Conservation (phyloP, 2,329 filamentous ascomycete species). For the Diaporthe sp. region DNA sequence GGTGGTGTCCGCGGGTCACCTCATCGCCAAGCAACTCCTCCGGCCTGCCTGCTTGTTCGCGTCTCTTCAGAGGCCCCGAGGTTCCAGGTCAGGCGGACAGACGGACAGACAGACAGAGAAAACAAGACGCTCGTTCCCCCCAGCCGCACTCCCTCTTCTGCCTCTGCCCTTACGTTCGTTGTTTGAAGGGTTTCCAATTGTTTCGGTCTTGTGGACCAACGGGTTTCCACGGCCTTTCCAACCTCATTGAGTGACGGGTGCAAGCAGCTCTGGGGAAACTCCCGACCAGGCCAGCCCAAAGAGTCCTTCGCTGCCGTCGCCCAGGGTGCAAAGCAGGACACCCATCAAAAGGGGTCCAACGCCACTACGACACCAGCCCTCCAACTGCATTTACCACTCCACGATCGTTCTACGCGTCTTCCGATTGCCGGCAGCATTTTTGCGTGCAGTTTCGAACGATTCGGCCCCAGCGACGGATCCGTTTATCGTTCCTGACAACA, state of each 20-base stretch:
- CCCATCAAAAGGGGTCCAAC: slow-evolving; percentile 24
- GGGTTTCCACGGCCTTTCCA: slow-evolving; percentile 23
- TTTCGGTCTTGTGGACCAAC: slow-evolving; percentile 34
- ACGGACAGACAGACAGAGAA: background rate
- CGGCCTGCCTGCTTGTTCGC: slow-evolving; percentile 25
- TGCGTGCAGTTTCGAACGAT: slow-evolving; percentile 13
- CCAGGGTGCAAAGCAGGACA: slow-evolving; percentile 32
- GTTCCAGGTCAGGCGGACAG: slow-evolving; percentile 21
- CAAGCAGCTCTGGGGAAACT: slow-evolving; percentile 31
- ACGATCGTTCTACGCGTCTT: slow-evolving; percentile 30
- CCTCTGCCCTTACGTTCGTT: slow-evolving; percentile 25
- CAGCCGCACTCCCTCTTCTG: background rate
- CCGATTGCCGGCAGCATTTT: slow-evolving; percentile 11
- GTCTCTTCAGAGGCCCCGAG: slow-evolving; percentile 26
- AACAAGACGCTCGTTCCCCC: slow-evolving; percentile 24
- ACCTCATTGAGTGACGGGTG: slow-evolving; percentile 38
- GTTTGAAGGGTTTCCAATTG: slow-evolving; percentile 34
- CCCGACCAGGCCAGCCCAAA: slow-evolving; percentile 32
- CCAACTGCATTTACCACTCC: background rate
- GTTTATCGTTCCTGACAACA: slow-evolving; percentile 7
- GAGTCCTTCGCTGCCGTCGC: slow-evolving; percentile 27
- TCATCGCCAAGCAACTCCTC: slow-evolving; percentile 31
- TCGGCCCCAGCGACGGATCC: slow-evolving; percentile 12
- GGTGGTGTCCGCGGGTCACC: slow-evolving; percentile 29
- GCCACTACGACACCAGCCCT: slow-evolving; percentile 13